Evolutionary conservation across 2,329 filamentous ascomycete genomes (phyloP).

Genomic region (Ceratocystiopsis sp.): DNA sequence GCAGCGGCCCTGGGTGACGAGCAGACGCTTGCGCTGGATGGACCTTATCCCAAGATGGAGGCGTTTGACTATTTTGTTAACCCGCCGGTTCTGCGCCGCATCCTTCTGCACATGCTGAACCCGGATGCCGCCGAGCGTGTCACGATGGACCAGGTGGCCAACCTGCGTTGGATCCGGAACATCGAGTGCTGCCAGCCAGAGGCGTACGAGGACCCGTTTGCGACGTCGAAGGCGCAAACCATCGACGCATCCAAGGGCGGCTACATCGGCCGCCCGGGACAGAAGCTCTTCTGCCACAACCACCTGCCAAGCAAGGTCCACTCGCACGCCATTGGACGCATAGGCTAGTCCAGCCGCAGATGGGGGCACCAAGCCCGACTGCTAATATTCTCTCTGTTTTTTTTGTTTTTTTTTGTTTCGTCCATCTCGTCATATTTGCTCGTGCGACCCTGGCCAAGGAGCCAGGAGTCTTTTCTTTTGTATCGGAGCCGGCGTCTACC

Average conservation of each 20-base stretch:
- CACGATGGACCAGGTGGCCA: conserved; percentile 50
- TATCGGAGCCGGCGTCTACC: no score
- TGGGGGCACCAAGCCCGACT: no score
- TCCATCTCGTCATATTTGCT: no score
- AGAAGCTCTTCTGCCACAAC: conserved; percentile 42
- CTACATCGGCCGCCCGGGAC: conserved; percentile 22
- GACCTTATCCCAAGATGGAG: conserved; percentile 41
- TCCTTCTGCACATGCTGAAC: conserved; percentile 70
- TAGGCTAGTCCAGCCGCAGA: background rate
- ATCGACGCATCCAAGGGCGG: conserved; percentile 47
- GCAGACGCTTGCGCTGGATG: conserved; percentile 17
- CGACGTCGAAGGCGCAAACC: conserved; percentile 11
- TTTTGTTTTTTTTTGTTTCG: background rate
- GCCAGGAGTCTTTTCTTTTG: no score
- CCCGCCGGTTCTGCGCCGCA: conserved; percentile 48
- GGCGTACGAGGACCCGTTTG: conserved; percentile 42
- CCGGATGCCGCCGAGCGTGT: conserved; percentile 57
- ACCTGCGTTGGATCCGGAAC: conserved; percentile 53
- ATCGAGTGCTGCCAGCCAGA: conserved; percentile 69
- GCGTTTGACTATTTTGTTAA: conserved; percentile 49
- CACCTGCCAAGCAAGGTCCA: conserved; percentile 33
- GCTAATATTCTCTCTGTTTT: background rate
- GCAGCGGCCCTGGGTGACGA: conserved; percentile 27
- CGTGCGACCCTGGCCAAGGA: no score
- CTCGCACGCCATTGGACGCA: conserved; percentile 3